Conservation (phyloP, 352 stramenopile species). For the Pythium guiyangense region DNA sequence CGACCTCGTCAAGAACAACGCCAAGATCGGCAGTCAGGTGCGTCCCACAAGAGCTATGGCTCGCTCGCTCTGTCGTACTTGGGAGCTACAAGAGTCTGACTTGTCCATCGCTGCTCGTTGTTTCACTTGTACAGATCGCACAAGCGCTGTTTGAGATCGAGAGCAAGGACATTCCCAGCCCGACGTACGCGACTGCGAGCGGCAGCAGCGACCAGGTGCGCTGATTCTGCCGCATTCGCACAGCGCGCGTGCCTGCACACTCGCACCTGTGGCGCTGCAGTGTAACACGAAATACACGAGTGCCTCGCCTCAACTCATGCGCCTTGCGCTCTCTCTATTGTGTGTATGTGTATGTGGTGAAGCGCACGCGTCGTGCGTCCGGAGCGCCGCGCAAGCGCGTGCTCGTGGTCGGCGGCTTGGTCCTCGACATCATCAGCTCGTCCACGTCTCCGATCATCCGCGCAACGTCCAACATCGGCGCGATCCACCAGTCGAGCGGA, state of each 20-base stretch:
- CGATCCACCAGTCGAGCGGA: constrained; percentile 78
- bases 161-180: constrained; percentile 17
- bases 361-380: not conserved
- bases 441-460: constrained; percentile 62
- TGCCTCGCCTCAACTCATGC: not conserved
- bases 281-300: not conserved
- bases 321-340: not conserved
- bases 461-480: constrained; percentile 87
- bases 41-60: not conserved
- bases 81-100: not conserved
- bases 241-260: not conserved
- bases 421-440: constrained; percentile 84
- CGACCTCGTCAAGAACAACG: constrained; percentile 96
- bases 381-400: constrained; percentile 27
- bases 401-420: constrained; percentile 82
- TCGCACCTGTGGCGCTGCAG: not conserved
- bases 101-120: too few relatives aligned
- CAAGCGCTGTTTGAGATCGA: constrained; percentile 61
- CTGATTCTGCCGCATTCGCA: constrained; percentile 10
- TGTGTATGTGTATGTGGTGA: constrained; percentile 9
- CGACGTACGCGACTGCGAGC: constrained; percentile 19
- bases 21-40: constrained; percentile 92
- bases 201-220: constrained; percentile 32
- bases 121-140: constrained; percentile 35
- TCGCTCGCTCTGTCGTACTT: constrained; percentile 1